These are phyloP conservation scores for Plectosphaerella plurivora DNA, from an alignment of 2,329 filamentous ascomycete genomes.

Conservation along the genomic window DNA sequence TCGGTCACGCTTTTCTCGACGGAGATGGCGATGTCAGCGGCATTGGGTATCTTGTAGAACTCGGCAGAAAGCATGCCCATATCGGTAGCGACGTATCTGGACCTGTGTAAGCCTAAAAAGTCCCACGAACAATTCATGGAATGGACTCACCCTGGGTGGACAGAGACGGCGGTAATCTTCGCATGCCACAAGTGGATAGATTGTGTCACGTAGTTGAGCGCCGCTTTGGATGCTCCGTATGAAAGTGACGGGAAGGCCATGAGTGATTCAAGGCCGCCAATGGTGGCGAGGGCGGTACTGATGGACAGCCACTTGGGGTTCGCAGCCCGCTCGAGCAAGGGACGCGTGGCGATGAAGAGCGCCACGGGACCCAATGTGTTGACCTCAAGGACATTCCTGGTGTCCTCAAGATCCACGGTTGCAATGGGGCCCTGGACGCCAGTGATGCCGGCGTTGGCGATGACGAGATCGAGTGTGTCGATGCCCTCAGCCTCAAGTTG, in stretches of 20 bases:
- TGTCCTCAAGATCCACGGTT: neutral
- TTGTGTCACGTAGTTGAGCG: neutral
- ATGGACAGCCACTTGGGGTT: conserved; percentile 25
- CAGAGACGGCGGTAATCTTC: neutral
- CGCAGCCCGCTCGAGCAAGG: conserved; percentile 23
- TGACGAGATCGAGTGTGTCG: conserved; percentile 22
- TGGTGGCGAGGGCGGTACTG: conserved; percentile 3
- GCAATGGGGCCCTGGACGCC: neutral
- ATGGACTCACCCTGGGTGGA: neutral
- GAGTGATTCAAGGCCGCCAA: neutral
- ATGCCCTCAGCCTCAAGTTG: conserved; percentile 19
- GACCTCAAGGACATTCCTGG: conserved; percentile 9
- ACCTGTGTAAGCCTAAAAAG: neutral
- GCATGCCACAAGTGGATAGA: neutral
- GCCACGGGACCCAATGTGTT: conserved; percentile 17
- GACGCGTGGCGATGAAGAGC: conserved; percentile 24
- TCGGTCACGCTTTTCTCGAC: neutral
- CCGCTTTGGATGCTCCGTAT: neutral
- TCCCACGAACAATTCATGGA: neutral
- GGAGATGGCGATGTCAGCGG: neutral
- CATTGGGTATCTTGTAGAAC: neutral
- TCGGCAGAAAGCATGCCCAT: neutral
- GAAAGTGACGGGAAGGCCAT: neutral
- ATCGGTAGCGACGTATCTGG: neutral
- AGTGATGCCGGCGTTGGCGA: conserved; percentile 17